These are phyloP conservation scores for Phytophthora lateralis DNA, from an alignment of 352 stramenopile species.

Conservation along the genomic window DNA sequence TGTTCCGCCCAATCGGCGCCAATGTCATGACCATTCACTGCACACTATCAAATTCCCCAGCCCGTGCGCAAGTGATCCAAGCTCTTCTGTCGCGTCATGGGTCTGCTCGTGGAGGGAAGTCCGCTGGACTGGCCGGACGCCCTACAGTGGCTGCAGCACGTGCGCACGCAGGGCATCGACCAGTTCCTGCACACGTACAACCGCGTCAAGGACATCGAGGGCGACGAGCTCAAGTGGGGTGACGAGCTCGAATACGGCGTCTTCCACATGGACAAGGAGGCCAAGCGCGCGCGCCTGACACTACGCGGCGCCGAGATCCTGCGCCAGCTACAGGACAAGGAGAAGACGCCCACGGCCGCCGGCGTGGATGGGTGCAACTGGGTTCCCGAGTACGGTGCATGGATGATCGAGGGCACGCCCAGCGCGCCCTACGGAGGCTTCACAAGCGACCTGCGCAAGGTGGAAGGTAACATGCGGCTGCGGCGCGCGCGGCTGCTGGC, in stretches of 20 bases:
- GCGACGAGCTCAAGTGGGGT: constrained; percentile 96
- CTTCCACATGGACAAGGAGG: constrained; percentile 92
- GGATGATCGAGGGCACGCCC: constrained; percentile 99
- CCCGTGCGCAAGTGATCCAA: constrained; percentile 14
- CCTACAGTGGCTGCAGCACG: constrained; percentile 95
- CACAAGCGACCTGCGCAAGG: constrained; percentile 93
- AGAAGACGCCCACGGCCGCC: constrained; percentile 58
- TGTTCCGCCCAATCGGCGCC: constrained; percentile 2
- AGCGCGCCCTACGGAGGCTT: constrained; percentile 94
- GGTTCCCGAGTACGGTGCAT: constrained; percentile 99
- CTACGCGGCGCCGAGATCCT: constrained; percentile 96
- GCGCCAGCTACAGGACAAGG: constrained; percentile 91
- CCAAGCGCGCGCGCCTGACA: constrained; percentile 89
- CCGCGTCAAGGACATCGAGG: constrained; percentile 94
- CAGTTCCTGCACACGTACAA: constrained; percentile 98
- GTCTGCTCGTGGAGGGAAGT: constrained; percentile 91
- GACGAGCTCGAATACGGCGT: constrained; percentile 99
- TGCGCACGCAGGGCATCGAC: constrained; percentile 94
- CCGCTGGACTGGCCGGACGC: constrained; percentile 96
- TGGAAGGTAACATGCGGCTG: constrained; percentile 98
- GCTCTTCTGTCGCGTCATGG: constrained; percentile 42
- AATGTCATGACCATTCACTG: constrained; percentile 7
- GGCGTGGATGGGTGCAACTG: constrained; percentile 94
- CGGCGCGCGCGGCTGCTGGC: constrained; percentile 94
- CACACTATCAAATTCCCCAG: constrained; percentile 21